These are phyloP conservation scores for Tritrichomonas foetus DNA, from an alignment of 208 protist genomes.

Conservation along the genomic window DNA sequence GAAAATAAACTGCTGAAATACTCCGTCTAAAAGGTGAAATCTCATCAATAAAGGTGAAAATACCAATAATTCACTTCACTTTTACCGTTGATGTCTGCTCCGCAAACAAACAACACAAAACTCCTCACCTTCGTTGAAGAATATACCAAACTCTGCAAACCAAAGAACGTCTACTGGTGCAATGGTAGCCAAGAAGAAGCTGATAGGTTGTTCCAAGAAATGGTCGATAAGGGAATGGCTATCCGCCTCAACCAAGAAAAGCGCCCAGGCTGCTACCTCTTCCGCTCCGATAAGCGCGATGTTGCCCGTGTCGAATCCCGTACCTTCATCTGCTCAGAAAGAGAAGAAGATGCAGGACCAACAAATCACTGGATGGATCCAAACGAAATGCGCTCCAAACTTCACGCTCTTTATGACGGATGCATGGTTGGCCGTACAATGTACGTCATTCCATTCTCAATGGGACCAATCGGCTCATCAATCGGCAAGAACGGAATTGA, in stretches of 20 bases:
- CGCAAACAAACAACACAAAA: not conserved
- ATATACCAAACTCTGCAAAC: constrained; percentile 10
- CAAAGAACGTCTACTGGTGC: constrained; percentile 41
- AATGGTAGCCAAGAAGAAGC: constrained; percentile 49
- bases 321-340: constrained; percentile 56
- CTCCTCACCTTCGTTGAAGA: not conserved
- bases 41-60: no score
- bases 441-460: no score
- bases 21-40: no score
- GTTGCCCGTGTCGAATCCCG: constrained; percentile 51
- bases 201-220: constrained; percentile 25
- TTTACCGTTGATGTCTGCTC: not conserved
- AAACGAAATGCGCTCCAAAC: not conserved
- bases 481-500: constrained; percentile 51
- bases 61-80: no score
- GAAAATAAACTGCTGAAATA: no score
- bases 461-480: constrained; percentile 47
- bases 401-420: constrained; percentile 41
- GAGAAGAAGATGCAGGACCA: constrained; percentile 48
- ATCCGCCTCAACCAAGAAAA: constrained; percentile 47
- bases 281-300: constrained; percentile 52
- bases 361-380: constrained; percentile 55
- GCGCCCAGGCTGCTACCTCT: constrained; percentile 52
- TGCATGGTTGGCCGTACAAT: constrained; percentile 59
- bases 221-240: constrained; percentile 39